phyloP scores from a whole-genome alignment of 768 basidiomycete genomes.

The Termitomyces sp. region DNA sequence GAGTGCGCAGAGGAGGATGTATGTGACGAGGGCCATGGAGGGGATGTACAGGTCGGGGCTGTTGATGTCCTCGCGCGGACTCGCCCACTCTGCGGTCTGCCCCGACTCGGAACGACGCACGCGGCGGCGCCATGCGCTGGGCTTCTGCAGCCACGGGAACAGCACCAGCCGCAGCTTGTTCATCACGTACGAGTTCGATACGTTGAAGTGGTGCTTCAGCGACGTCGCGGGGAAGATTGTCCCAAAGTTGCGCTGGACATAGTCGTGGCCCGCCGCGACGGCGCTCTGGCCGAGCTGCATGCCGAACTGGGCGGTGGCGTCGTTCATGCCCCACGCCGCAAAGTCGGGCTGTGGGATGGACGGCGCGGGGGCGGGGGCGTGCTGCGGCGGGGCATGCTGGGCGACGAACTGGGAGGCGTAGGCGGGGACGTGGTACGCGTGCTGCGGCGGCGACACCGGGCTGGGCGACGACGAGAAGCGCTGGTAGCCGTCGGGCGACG shows the following conservation, averaged over 20 bases:
- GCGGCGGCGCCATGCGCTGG: constrained; percentile 67
- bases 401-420: constrained; percentile 44
- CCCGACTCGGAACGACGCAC: constrained; percentile 61
- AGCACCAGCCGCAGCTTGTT: constrained; percentile 82
- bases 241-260: constrained; percentile 78
- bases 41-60: constrained; percentile 97
- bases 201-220: constrained; percentile 62
- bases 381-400: constrained; percentile 13
- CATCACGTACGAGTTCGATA: constrained; percentile 94
- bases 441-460: constrained; percentile 32
- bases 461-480: constrained; percentile 65
- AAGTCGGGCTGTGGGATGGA: constrained; percentile 44
- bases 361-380: constrained; percentile 23
- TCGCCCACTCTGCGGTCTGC: constrained; percentile 70
- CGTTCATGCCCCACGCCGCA: constrained; percentile 83
- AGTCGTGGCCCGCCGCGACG: constrained; percentile 91
- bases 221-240: constrained; percentile 17
- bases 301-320: constrained; percentile 91
- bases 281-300: constrained; percentile 94
- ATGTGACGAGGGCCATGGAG: constrained; percentile 95
- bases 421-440: constrained; percentile 42
- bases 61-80: constrained; percentile 93
- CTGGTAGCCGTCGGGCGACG: constrained; percentile 73
- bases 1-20: constrained; percentile 86
- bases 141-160: constrained; percentile 94